These are phyloP conservation scores for Theobroma cacao DNA, from an alignment of 345 rosid species.

Conservation along the genomic window DNA sequence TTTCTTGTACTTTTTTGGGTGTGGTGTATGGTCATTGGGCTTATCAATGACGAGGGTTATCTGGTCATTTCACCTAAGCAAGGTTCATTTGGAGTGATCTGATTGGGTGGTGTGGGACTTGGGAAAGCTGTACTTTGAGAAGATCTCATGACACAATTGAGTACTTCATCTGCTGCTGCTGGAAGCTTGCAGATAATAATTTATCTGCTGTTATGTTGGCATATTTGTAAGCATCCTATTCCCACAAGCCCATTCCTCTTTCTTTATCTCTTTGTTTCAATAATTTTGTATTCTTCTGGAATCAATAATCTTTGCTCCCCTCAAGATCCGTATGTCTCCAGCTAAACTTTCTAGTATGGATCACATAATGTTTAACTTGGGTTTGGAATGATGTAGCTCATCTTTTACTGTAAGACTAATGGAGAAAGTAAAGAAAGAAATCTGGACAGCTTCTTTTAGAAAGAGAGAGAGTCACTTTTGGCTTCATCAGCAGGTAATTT, in stretches of 20 bases:
- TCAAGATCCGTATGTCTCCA: not conserved
- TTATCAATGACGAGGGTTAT: not conserved
- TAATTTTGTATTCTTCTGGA: not conserved
- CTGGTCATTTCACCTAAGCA: not conserved
- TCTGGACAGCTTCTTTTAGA: not conserved
- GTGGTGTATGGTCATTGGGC: not conserved
- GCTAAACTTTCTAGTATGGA: not conserved
- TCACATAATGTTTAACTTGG: not conserved
- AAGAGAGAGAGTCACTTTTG: not conserved
- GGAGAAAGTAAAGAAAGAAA: not conserved
- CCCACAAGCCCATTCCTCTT: not conserved
- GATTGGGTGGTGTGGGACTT: not conserved
- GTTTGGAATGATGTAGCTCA: not conserved
- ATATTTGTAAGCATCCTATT: not conserved
- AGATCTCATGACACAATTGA: not conserved
- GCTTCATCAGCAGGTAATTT: slow-evolving; percentile 1
- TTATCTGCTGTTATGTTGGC: not conserved
- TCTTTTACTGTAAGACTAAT: not conserved
- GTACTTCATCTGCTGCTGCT: not conserved
- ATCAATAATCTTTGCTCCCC: not conserved
- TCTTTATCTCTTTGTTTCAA: not conserved
- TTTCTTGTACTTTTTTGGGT: not conserved
- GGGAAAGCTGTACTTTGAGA: not conserved
- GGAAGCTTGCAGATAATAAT: not conserved
- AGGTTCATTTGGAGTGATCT: not conserved